phyloP scores from a whole-genome alignment of 305 asterid genomes.

The Fraxinus xanthoxyloides region DNA sequence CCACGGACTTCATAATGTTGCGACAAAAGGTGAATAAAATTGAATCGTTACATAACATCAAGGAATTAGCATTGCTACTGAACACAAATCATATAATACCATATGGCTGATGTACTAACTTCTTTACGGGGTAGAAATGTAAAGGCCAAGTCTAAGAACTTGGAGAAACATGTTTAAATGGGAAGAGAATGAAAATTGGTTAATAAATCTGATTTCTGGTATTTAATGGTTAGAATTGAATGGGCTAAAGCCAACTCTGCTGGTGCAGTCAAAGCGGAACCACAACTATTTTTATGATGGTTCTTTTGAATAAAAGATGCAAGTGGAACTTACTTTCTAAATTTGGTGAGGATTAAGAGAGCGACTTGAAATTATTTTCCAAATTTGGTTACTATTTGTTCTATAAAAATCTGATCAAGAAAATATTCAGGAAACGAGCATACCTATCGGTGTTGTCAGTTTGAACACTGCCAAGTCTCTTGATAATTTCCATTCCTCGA shows the following conservation, averaged over 20 bases:
- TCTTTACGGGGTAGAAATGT: background rate
- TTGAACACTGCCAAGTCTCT: conserved; percentile 97
- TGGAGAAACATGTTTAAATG: background rate
- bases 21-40: background rate
- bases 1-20: background rate
- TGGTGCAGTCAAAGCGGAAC: background rate
- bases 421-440: conserved; percentile 2
- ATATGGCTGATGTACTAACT: background rate
- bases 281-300: background rate
- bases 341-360: background rate
- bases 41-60: background rate
- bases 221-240: background rate
- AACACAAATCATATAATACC: background rate
- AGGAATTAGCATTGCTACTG: background rate
- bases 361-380: background rate
- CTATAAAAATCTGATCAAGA: background rate
- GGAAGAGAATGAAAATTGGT: background rate
- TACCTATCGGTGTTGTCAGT: conserved; percentile 92
- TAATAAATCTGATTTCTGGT: background rate
- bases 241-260: background rate
- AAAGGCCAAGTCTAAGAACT: background rate
- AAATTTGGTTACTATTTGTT: background rate
- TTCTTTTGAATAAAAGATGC: background rate
- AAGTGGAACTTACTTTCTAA: background rate
- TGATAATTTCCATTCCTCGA: conserved; percentile 92